A percentile compares a stretch with the other conserved stretches of the same genome.
Conservation (phyloP, 1,284 basidiomycete species). For the Puccinia triticina region DNA sequence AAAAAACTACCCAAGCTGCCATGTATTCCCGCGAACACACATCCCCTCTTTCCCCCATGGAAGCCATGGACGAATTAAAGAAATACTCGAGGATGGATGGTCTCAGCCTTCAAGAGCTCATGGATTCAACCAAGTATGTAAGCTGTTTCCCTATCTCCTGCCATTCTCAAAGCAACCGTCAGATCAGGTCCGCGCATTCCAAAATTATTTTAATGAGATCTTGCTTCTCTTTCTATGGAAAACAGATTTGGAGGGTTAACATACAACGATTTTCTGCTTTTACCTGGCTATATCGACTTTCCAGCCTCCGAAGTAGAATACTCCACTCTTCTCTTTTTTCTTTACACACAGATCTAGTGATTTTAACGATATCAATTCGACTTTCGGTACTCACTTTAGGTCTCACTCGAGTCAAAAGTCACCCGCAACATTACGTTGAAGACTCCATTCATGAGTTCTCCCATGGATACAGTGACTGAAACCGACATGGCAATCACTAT, state of each 20-base stretch:
- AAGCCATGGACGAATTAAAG: slow-evolving; percentile 55
- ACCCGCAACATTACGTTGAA: slow-evolving; percentile 91
- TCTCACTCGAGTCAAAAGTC: slow-evolving; percentile 80
- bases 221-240: neutral
- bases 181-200: neutral
- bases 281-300: slow-evolving; percentile 96
- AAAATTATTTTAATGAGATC: neutral
- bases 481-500: slow-evolving; percentile 94
- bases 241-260: slow-evolving; percentile 76
- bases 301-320: slow-evolving; percentile 65
- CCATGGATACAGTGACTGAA: slow-evolving; percentile 99
- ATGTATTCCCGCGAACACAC: neutral
- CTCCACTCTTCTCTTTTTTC: neutral
- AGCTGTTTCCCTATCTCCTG: neutral
- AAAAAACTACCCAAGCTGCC: too few species aligned
- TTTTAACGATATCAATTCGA: neutral
- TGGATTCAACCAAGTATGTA: slow-evolving; percentile 82
- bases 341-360: neutral
- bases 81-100: slow-evolving; percentile 81
- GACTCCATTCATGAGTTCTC: slow-evolving; percentile 95
- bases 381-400: slow-evolving; percentile 61
- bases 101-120: slow-evolving; percentile 80
- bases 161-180: neutral
- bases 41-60: slow-evolving; percentile 19
- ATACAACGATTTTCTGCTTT: slow-evolving; percentile 75